Conservation (phyloP, 352 stramenopile species). For the Phytophthora pini region DNA sequence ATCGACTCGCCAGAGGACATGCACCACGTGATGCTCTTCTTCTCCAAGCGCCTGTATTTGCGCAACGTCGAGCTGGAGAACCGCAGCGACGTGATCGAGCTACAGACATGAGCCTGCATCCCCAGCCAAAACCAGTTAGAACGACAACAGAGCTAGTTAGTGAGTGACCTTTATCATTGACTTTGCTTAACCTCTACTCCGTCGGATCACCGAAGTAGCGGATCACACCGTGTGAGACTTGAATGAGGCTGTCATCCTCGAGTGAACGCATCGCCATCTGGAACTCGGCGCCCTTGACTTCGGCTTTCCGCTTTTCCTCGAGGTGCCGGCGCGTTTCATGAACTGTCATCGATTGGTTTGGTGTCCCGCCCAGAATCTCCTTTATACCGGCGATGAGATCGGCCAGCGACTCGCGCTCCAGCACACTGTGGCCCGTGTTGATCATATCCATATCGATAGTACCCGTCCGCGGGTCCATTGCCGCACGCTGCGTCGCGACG, state of each 20-base stretch:
- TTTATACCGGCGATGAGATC: constrained; percentile 69
- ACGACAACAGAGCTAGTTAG: neutral
- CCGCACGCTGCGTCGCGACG: constrained; percentile 96
- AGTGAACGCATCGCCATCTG: constrained; percentile 89
- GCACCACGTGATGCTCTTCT: constrained; percentile 67
- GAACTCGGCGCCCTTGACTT: constrained; percentile 88
- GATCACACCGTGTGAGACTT: constrained; percentile 91
- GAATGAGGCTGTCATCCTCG: constrained; percentile 93
- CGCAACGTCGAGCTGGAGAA: constrained; percentile 59
- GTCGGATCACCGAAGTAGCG: constrained; percentile 69
- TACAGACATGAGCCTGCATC: constrained; percentile 29
- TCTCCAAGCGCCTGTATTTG: constrained; percentile 56
- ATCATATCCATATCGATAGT: constrained; percentile 99
- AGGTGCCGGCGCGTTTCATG: constrained; percentile 89
- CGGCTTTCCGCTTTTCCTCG: constrained; percentile 80
- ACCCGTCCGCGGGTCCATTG: constrained; percentile 97
- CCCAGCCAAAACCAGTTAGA: neutral
- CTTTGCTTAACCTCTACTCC: constrained; percentile 21
- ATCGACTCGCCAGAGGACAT: constrained; percentile 58
- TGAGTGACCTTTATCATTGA: constrained; percentile 13
- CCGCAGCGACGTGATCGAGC: constrained; percentile 64
- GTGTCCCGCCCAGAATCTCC: constrained; percentile 56
- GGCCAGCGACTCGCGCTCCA: constrained; percentile 86
- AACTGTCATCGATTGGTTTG: constrained; percentile 80
- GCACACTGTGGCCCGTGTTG: constrained; percentile 92